These are phyloP conservation scores for Lactifluus echinatus DNA, from an alignment of 768 basidiomycete genomes.

Conservation along the genomic window DNA sequence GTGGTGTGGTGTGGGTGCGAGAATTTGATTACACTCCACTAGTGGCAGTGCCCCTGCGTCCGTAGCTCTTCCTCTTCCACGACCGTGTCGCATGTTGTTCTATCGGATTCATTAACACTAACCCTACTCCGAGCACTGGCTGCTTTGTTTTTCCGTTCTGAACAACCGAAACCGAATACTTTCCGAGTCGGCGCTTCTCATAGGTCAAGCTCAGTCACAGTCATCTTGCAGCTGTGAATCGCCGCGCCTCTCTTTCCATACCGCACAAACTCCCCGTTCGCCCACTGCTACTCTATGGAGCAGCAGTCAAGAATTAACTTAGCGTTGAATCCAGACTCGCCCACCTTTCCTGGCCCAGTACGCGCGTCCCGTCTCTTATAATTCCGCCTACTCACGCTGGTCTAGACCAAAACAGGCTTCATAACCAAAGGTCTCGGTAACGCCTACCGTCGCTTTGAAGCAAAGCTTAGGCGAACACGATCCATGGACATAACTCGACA, in stretches of 20 bases:
- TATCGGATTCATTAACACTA: not conserved
- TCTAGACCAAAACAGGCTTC: slow-evolving; percentile 2
- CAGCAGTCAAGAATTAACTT: not conserved
- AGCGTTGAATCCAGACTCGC: not conserved
- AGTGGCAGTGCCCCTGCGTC: not conserved
- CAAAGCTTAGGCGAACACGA: slow-evolving; percentile 3
- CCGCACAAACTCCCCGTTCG: not conserved
- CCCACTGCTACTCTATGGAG: slow-evolving; percentile 3
- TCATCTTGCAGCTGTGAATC: not conserved
- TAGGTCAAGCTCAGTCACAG: not conserved
- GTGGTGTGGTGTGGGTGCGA: too few relatives aligned
- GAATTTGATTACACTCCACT: too few relatives aligned
- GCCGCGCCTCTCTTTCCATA: not conserved
- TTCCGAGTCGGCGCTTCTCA: not conserved
- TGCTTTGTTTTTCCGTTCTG: too few relatives aligned
- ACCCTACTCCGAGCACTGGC: not conserved
- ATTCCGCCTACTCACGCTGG: not conserved
- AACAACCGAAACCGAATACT: not conserved
- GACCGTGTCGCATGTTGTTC: not conserved
- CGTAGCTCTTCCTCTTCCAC: not conserved
- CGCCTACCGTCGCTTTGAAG: slow-evolving; percentile 10
- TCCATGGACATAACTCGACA: slow-evolving; percentile 5
- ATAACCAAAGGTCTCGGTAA: slow-evolving; percentile 6
- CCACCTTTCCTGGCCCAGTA: slow-evolving; percentile 2
- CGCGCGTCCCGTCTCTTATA: not conserved